These are phyloP conservation scores for Lasiosphaeria ovina DNA, from an alignment of 495 filamentous ascomycete species.

Conservation along the genomic window DNA sequence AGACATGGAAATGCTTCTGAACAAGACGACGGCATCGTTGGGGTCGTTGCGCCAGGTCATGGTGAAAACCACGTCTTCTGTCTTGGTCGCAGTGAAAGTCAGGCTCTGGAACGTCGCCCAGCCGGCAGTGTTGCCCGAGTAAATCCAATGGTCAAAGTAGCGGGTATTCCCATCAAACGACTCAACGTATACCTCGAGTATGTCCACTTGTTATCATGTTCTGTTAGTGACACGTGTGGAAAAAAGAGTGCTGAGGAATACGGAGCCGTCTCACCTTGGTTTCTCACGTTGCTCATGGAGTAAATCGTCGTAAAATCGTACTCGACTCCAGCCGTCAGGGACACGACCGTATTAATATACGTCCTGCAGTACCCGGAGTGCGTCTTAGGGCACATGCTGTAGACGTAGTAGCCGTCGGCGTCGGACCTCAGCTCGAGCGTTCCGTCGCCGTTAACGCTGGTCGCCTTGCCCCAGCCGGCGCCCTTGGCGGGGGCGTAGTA, in stretches of 20 bases:
- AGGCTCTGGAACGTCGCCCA: background rate
- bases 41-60: conserved; percentile 13
- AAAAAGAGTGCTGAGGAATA: too few relatives aligned
- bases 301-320: conserved; percentile 11
- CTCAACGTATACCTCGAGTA: conserved; percentile 7
- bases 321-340: conserved; percentile 1
- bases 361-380: conserved; percentile 10
- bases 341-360: conserved; percentile 8
- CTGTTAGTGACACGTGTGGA: too few relatives aligned
- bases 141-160: background rate
- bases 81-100: background rate
- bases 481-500: conserved; percentile 6
- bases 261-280: background rate
- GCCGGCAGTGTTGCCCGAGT: conserved; percentile 2
- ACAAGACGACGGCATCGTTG: conserved; percentile 9
- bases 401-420: conserved; percentile 5
- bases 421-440: conserved; percentile 5
- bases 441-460: conserved; percentile 2
- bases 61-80: conserved; percentile 2
- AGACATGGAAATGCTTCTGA: background rate
- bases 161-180: background rate
- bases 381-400: conserved; percentile 5
- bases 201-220: background rate
- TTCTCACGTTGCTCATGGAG: conserved; percentile 4
- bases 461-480: background rate